Evolutionary conservation across 2,329 filamentous ascomycete species (phyloP), one percentile per base, ranked within the genome.

Genomic region (Dactylellina sp.): DNA sequence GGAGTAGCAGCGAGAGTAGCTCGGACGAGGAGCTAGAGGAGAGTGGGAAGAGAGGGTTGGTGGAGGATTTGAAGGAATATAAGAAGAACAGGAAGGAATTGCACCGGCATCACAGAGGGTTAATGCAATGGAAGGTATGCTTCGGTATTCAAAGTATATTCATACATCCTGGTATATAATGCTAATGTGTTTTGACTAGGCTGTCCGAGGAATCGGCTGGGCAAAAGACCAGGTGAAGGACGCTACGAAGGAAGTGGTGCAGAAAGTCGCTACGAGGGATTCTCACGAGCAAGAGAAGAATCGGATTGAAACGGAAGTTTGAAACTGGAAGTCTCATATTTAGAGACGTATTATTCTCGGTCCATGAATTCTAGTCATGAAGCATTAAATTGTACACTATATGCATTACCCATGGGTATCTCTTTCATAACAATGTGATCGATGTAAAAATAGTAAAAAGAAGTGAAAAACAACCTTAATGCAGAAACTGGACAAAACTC

Each of bases 241-340:
- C 25, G 82, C 85, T 2, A 83, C 83, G 76, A 80, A 82, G 47
- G 81, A 82, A 72, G 78, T 85, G 2, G 79, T 79, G 40, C 80
- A 56, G 4, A 75, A 59, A 14, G 52, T 47, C 28, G 59, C 53
- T 9, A 2, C 81, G 1, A 39, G 84, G 18, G 87, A 91, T 76
- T 83, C 87, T 55, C 87, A 90, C 79, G 81, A 84, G 59, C 85
- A 87, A 16, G 86, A 87, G 77, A 84, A 85, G 32, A 80, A 81
- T 7, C 88, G 86, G 0, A 83, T 91, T 76, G 89, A 91, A 83
- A 91, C 88, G 16, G 89, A 92, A 81, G 88, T 89, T 40, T 91
- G 80, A 83, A 14, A 47, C 24, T 46, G 24, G 24, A 57, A 9
- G 9, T 25, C 22, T 25, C 22, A 2, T 9, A 6, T 3, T 46